These are phyloP conservation scores for Colletotrichum siamense DNA, from an alignment of 2,329 filamentous ascomycete species.

Conservation along the genomic window DNA sequence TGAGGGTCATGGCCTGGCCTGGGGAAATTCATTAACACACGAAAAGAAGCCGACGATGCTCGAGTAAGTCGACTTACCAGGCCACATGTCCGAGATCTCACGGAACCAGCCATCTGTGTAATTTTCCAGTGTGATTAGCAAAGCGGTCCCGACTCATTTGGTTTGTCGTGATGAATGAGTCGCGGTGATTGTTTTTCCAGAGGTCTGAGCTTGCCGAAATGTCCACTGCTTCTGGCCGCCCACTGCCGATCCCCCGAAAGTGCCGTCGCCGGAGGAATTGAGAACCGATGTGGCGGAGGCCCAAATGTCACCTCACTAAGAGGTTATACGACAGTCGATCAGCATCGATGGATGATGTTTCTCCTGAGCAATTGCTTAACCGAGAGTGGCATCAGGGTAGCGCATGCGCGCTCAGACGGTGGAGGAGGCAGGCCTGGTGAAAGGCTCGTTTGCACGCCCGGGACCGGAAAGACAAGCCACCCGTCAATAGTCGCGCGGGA, in stretches of 20 bases:
- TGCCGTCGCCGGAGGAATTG: background rate
- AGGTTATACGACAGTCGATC: slow-evolving; percentile 3
- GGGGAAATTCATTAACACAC: background rate
- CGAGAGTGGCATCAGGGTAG: slow-evolving; percentile 20
- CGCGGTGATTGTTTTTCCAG: background rate
- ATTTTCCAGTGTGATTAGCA: background rate
- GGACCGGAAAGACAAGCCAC: slow-evolving; percentile 12
- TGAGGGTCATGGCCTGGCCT: slow-evolving; percentile 98
- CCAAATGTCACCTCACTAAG: background rate
- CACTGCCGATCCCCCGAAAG: background rate
- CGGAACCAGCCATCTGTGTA: slow-evolving; percentile 97
- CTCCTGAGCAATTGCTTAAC: slow-evolving; percentile 17
- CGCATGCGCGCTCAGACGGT: slow-evolving; percentile 15
- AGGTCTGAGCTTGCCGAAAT: background rate
- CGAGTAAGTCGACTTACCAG: slow-evolving; percentile 51
- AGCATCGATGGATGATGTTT: background rate
- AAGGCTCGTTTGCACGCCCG: background rate
- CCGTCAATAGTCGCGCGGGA: slow-evolving; percentile 16
- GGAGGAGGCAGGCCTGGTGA: background rate
- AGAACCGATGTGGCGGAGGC: background rate
- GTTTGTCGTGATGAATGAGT: background rate
- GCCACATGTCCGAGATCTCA: slow-evolving; percentile 99
- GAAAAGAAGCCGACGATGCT: background rate
- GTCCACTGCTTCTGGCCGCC: background rate
- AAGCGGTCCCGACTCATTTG: background rate